Percentiles rank a stretch among this genome's conserved stretches.
Evolutionary conservation across 2,329 filamentous ascomycete species (phyloP).

Genomic region (Paecilomyces niveus): DNA sequence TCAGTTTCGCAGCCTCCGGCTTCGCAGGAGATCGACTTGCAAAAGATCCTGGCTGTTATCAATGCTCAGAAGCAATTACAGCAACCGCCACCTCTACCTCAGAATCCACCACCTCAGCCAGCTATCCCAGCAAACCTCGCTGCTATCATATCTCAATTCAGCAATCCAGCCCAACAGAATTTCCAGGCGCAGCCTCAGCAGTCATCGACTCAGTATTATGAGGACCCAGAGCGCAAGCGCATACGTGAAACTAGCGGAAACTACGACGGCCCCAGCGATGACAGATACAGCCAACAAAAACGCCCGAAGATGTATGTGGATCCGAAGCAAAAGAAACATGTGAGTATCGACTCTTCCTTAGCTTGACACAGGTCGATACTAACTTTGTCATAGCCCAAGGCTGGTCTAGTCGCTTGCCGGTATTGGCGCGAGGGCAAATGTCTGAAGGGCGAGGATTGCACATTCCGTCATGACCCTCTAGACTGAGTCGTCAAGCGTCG

Average conservation of each 20-base stretch:
- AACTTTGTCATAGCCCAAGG: slow-evolving; percentile 27
- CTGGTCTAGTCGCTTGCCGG: slow-evolving; percentile 41
- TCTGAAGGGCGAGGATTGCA: slow-evolving; percentile 46
- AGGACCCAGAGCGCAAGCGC: slow-evolving; percentile 36
- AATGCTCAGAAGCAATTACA: slow-evolving; percentile 30
- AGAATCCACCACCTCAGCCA: slow-evolving; percentile 17
- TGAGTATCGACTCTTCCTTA: slow-evolving; percentile 13
- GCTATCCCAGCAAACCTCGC: slow-evolving; percentile 26
- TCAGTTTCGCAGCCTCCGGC: slow-evolving; percentile 15
- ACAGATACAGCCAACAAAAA: slow-evolving; percentile 24
- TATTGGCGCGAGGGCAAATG: slow-evolving; percentile 50
- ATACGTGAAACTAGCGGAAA: slow-evolving; percentile 25
- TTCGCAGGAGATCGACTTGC: slow-evolving; percentile 26
- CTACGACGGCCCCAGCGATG: slow-evolving; percentile 25
- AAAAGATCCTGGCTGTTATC: slow-evolving; percentile 33
- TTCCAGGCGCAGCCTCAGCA: slow-evolving; percentile 10
- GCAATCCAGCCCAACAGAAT: slow-evolving; percentile 16
- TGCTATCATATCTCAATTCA: slow-evolving; percentile 26
- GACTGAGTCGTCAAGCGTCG: slow-evolving; percentile 2
- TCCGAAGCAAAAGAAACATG: slow-evolving; percentile 28
- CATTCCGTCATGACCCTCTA: slow-evolving; percentile 40
- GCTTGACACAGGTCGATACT: background rate
- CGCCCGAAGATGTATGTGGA: slow-evolving; percentile 26
- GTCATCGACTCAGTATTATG: slow-evolving; percentile 18
- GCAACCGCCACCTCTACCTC: slow-evolving; percentile 16